Evolutionary conservation across 495 filamentous ascomycete genomes (phyloP).

Genomic region (Neurospora cerealis): DNA sequence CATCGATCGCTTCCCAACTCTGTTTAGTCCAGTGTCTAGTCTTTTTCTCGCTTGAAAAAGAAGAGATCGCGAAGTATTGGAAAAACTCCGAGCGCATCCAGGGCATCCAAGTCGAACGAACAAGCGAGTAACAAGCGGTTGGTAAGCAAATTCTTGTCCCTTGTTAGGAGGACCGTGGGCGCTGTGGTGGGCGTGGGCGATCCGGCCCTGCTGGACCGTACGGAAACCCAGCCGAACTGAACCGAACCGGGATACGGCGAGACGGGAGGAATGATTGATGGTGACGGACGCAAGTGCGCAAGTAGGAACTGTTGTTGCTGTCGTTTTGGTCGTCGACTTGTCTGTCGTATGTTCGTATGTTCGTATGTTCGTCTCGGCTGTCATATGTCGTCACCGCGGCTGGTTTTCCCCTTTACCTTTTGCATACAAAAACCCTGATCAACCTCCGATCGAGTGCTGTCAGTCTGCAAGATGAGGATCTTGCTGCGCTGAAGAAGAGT

Average conservation of each 20-base stretch:
- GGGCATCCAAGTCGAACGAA: not conserved
- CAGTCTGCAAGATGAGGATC: not conserved
- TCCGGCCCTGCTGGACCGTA: not conserved
- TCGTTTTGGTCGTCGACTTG: not conserved
- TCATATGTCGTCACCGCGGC: not conserved
- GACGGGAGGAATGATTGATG: not conserved
- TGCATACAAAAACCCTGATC: not conserved
- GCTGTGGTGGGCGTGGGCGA: not conserved
- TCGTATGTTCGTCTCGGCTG: no score
- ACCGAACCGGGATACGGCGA: not conserved
- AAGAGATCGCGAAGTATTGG: not conserved
- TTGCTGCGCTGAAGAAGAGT: not conserved
- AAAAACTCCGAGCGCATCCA: not conserved
- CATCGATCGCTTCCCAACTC: not conserved
- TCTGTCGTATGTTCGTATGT: not conserved
- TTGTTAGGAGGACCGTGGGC: not conserved
- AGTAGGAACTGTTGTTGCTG: not conserved
- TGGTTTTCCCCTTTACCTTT: not conserved
- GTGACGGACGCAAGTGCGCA: not conserved
- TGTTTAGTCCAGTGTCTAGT: not conserved
- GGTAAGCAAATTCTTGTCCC: not conserved
- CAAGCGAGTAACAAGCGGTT: not conserved
- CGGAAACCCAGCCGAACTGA: not conserved
- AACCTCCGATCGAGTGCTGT: not conserved
- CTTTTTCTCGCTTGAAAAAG: not conserved